phyloP scores from a whole-genome alignment of 352 stramenopile species.

The Globisporangium nunn region DNA sequence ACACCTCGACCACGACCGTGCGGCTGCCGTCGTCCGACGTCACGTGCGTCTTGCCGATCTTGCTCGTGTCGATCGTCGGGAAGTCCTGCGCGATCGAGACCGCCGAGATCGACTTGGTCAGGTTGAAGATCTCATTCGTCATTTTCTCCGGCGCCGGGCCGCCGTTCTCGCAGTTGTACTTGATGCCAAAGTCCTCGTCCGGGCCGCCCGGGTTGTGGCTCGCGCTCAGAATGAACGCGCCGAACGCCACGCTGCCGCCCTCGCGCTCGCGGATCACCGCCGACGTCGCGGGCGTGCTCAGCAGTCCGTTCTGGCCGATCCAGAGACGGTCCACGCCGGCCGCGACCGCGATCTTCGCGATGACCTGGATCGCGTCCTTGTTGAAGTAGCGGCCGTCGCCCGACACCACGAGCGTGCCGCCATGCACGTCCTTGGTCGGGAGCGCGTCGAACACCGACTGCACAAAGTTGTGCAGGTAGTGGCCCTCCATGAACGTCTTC shows the following conservation, averaged over 20 bases:
- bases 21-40: conserved; percentile 86
- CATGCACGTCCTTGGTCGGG: conserved; percentile 90
- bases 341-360: conserved; percentile 95
- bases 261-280: conserved; percentile 94
- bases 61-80: conserved; percentile 66
- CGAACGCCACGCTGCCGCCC: conserved; percentile 89
- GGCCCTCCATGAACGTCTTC: conserved; percentile 95
- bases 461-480: conserved; percentile 99
- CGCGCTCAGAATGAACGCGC: conserved; percentile 96
- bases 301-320: conserved; percentile 93
- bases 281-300: conserved; percentile 97
- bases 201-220: conserved; percentile 98
- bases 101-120: conserved; percentile 92
- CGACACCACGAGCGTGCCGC: conserved; percentile 95
- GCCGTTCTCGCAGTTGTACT: conserved; percentile 99
- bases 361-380: conserved; percentile 95
- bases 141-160: conserved; percentile 95
- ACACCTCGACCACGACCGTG: conserved; percentile 94
- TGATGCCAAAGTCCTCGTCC: conserved; percentile 98
- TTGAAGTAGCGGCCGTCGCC: conserved; percentile 93
- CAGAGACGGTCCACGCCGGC: conserved; percentile 95
- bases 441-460: conserved; percentile 96
- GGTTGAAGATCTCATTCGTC: conserved; percentile 95
- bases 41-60: conserved; percentile 58
- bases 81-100: conserved; percentile 91